Evolutionary conservation across 768 basidiomycete genomes (phyloP).

Genomic region (Mycena albidolilacea): DNA sequence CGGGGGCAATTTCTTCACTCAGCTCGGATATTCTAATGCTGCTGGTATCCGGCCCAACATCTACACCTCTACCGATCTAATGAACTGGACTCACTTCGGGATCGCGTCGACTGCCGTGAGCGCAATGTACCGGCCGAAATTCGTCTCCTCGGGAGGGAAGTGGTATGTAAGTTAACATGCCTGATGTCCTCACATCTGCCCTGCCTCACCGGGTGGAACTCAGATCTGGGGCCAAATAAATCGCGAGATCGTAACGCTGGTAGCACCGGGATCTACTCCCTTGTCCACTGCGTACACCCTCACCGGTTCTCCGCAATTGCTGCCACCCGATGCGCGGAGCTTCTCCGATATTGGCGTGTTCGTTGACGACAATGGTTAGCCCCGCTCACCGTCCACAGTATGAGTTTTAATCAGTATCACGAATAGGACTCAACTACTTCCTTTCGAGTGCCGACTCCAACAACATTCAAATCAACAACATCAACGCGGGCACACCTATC

Average conservation of each 20-base stretch:
- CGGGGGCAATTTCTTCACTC: neutral
- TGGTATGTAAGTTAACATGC: constrained; percentile 35
- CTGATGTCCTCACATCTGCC: neutral
- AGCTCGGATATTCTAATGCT: constrained; percentile 25
- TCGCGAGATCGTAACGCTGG: constrained; percentile 33
- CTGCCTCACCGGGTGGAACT: neutral
- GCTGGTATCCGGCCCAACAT: constrained; percentile 26
- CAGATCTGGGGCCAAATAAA: constrained; percentile 38
- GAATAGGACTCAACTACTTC: constrained; percentile 26
- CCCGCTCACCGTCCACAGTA: neutral
- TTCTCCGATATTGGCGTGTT: constrained; percentile 40
- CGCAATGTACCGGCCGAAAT: constrained; percentile 34
- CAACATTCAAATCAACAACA: constrained; percentile 37
- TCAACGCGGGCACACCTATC: constrained; percentile 25
- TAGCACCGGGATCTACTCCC: constrained; percentile 24
- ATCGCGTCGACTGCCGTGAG: constrained; percentile 13
- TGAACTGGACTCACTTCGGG: constrained; percentile 31
- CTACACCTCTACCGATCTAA: constrained; percentile 31
- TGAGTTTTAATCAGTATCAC: neutral
- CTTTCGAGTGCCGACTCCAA: constrained; percentile 40
- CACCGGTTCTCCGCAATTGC: constrained; percentile 28
- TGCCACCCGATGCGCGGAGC: constrained; percentile 33
- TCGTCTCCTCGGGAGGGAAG: constrained; percentile 39
- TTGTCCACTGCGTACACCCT: constrained; percentile 32
- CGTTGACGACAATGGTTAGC: constrained; percentile 33